Evolutionary conservation across 1,284 basidiomycete species (phyloP).

Genomic region (Tilletia indica): DNA sequence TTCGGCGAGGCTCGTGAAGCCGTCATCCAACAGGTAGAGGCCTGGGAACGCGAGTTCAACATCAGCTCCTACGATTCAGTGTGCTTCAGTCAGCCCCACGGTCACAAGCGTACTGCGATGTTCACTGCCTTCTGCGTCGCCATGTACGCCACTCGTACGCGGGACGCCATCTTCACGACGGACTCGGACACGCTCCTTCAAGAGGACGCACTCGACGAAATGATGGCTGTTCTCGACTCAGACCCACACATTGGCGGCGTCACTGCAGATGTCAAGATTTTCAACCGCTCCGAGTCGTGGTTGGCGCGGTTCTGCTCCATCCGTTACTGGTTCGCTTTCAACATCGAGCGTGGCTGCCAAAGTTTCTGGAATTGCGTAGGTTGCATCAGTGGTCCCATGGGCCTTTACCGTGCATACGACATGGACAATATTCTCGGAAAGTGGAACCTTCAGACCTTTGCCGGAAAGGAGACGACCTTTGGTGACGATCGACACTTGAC

Average conservation of each 20-base stretch:
- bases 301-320: conserved; percentile 14
- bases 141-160: conserved; percentile 12
- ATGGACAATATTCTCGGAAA: conserved; percentile 19
- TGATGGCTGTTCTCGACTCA: conserved; percentile 15
- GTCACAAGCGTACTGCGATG: conserved; percentile 24
- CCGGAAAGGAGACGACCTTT: conserved; percentile 21
- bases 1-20: conserved; percentile 4
- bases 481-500: conserved; percentile 22
- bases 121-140: conserved; percentile 22
- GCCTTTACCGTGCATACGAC: conserved; percentile 19
- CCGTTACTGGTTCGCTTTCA: conserved; percentile 21
- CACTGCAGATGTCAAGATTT: conserved; percentile 23
- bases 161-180: conserved; percentile 21
- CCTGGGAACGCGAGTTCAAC: conserved; percentile 17
- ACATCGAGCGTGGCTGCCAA: conserved; percentile 23
- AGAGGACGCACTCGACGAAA: conserved; percentile 21
- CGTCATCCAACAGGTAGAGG: conserved; percentile 17
- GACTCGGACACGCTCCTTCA: conserved; percentile 22
- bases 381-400: conserved; percentile 20
- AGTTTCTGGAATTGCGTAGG: conserved; percentile 19
- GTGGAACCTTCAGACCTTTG: conserved; percentile 20
- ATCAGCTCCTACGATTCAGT: conserved; percentile 14
- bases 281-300: conserved; percentile 18
- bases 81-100: conserved; percentile 22
- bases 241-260: conserved; percentile 18